Conservation (phyloP, 2,329 filamentous ascomycete species). For the Alternaria burnsii region DNA sequence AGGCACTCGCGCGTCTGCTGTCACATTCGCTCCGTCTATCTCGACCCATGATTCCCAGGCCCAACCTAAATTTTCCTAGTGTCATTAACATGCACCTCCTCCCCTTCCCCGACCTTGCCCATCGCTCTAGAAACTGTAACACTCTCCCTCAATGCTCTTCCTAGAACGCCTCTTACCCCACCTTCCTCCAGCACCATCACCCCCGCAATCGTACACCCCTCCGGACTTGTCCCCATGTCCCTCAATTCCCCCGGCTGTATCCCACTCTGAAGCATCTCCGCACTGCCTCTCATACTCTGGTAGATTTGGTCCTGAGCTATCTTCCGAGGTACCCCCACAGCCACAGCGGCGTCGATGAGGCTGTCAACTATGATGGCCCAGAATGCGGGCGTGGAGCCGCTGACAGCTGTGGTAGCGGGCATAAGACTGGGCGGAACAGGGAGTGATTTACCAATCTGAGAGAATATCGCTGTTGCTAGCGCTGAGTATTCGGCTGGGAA, state of each 20-base stretch:
- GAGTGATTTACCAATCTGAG: conserved; percentile 32
- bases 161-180: conserved; percentile 38
- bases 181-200: conserved; percentile 46
- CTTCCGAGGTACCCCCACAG: conserved; percentile 36
- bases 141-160: conserved; percentile 56
- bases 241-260: conserved; percentile 39
- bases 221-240: conserved; percentile 42
- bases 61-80: conserved; percentile 35
- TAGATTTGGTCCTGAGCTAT: conserved; percentile 42
- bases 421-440: conserved; percentile 34
- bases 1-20: background rate
- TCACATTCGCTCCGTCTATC: background rate
- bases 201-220: conserved; percentile 47
- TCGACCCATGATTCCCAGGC: background rate
- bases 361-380: conserved; percentile 45
- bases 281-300: conserved; percentile 43
- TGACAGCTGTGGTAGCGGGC: conserved; percentile 40
- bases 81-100: conserved; percentile 53
- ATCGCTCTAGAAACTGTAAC: conserved; percentile 58
- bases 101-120: conserved; percentile 36
- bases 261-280: conserved; percentile 41
- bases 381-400: conserved; percentile 44
- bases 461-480: conserved; percentile 34
- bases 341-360: conserved; percentile 42
- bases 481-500: conserved; percentile 26